A percentile compares a stretch with the other conserved stretches of the same genome.
Evolutionary conservation across 495 filamentous ascomycete species (phyloP).

Genomic region (Aspergillus homomorphus): DNA sequence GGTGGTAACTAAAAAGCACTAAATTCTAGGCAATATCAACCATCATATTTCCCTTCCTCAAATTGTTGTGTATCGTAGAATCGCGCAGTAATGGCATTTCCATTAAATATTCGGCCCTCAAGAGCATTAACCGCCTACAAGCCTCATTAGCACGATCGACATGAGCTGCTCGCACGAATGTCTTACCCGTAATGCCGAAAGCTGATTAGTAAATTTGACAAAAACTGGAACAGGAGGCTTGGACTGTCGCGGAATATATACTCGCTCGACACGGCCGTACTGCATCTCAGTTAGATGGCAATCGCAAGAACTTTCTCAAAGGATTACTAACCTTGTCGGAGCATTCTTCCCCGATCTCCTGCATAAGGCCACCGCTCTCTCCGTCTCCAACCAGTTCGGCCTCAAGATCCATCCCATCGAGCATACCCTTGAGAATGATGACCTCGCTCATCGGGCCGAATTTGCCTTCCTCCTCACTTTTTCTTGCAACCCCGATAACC

Average conservation of each 20-base stretch:
- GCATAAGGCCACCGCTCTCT: conserved; percentile 66
- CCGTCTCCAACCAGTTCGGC: conserved; percentile 56
- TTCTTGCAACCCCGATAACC: conserved; percentile 67
- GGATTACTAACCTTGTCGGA: conserved; percentile 59
- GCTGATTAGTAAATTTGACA: conserved; percentile 79
- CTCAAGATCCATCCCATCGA: conserved; percentile 73
- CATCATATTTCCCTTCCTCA: conserved; percentile 64
- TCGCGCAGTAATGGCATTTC: conserved; percentile 70
- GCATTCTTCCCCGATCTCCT: conserved; percentile 95
- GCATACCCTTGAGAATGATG: conserved; percentile 74
- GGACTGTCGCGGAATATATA: conserved; percentile 63
- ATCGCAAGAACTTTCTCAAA: not conserved
- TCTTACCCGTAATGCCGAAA: conserved; percentile 74
- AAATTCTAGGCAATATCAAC: conserved; percentile 15
- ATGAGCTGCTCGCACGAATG: not conserved
- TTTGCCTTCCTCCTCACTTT: conserved; percentile 50
- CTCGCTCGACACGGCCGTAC: conserved; percentile 84
- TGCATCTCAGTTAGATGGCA: conserved; percentile 24
- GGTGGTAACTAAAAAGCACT: not conserved
- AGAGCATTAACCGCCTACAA: conserved; percentile 80
- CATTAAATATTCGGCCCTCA: conserved; percentile 80
- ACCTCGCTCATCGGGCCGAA: conserved; percentile 79
- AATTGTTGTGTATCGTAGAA: conserved; percentile 83
- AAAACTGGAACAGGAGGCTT: conserved; percentile 65
- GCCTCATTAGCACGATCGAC: not conserved